These are phyloP conservation scores for Phytophthora macrochlamydospora DNA, from an alignment of 352 stramenopile genomes.

Conservation along the genomic window DNA sequence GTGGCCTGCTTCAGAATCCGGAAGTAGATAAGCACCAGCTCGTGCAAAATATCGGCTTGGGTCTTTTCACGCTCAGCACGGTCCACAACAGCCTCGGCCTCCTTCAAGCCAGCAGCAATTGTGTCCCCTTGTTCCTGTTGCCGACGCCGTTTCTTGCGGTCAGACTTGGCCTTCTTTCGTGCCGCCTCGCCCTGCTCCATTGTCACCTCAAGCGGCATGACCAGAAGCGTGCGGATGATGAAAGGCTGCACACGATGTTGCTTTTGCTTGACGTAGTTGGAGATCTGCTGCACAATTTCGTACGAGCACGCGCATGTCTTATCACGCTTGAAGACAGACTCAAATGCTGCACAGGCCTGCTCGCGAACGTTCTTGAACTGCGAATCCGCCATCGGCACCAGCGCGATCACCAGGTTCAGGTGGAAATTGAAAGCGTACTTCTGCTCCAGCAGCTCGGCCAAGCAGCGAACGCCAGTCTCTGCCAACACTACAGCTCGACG, in stretches of 20 bases:
- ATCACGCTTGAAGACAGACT: conserved; percentile 75
- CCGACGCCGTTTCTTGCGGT: conserved; percentile 85
- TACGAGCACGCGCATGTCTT: conserved; percentile 69
- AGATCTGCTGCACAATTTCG: conserved; percentile 86
- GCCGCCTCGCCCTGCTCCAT: conserved; percentile 86
- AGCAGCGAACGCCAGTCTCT: conserved; percentile 73
- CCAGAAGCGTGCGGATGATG: conserved; percentile 78
- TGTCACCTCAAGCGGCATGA: conserved; percentile 83
- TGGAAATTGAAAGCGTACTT: conserved; percentile 91
- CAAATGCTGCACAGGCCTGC: conserved; percentile 68
- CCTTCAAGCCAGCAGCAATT: conserved; percentile 93
- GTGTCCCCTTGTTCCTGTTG: conserved; percentile 75
- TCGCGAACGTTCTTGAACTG: conserved; percentile 55
- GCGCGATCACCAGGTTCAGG: conserved; percentile 80
- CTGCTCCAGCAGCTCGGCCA: conserved; percentile 79
- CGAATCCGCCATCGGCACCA: conserved; percentile 83
- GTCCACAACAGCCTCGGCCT: conserved; percentile 94
- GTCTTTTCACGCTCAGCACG: conserved; percentile 92
- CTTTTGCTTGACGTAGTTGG: conserved; percentile 85
- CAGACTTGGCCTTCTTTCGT: conserved; percentile 80
- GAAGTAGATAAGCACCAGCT: conserved; percentile 97
- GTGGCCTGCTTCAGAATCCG: conserved; percentile 94
- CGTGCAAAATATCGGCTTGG: conserved; percentile 95
- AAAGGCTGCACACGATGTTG: conserved; percentile 79
- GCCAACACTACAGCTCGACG: conserved; percentile 58